Evolutionary conservation across 1,284 basidiomycete species (phyloP).

Genomic region (Apiotrichum veenhuisii): DNA sequence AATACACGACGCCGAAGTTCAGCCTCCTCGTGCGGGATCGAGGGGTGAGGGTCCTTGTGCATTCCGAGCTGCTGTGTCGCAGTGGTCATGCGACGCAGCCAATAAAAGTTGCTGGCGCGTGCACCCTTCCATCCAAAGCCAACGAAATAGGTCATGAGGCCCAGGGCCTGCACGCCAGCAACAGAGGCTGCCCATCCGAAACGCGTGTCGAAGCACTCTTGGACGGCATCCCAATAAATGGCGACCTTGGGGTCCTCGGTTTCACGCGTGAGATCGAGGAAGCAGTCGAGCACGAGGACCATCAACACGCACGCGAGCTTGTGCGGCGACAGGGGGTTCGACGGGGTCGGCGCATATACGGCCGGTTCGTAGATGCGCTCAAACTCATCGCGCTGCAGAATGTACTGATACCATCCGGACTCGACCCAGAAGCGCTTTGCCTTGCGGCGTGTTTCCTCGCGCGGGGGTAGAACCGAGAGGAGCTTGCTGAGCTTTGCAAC

Average conservation of each 20-base stretch:
- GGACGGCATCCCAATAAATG: conserved; percentile 39
- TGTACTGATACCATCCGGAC: conserved; percentile 37
- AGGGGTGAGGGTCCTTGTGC: conserved; percentile 42
- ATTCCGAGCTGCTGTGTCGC: conserved; percentile 39
- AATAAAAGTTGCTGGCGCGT: conserved; percentile 40
- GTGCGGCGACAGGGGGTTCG: conserved; percentile 43
- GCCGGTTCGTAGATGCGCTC: conserved; percentile 40
- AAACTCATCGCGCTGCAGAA: conserved; percentile 36
- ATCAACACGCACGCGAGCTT: conserved; percentile 46
- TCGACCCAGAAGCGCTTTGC: conserved; percentile 32
- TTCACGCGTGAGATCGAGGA: conserved; percentile 32
- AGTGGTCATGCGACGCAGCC: conserved; percentile 41
- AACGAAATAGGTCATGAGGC: conserved; percentile 37
- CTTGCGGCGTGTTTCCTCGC: conserved; percentile 27
- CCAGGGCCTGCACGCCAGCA: conserved; percentile 42
- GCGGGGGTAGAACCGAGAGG: conserved; percentile 29
- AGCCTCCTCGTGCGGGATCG: conserved; percentile 32
- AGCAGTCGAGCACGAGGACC: conserved; percentile 38
- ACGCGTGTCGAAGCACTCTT: conserved; percentile 42
- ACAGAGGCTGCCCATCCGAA: conserved; percentile 43
- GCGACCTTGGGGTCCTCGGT: conserved; percentile 31
- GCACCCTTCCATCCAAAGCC: conserved; percentile 42
- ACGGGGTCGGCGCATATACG: conserved; percentile 35
- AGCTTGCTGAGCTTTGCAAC: conserved; percentile 24
- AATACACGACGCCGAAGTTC: conserved; percentile 42